phyloP scores from a whole-genome alignment of 495 filamentous ascomycete genomes.

The Podospora pseudocomata region DNA sequence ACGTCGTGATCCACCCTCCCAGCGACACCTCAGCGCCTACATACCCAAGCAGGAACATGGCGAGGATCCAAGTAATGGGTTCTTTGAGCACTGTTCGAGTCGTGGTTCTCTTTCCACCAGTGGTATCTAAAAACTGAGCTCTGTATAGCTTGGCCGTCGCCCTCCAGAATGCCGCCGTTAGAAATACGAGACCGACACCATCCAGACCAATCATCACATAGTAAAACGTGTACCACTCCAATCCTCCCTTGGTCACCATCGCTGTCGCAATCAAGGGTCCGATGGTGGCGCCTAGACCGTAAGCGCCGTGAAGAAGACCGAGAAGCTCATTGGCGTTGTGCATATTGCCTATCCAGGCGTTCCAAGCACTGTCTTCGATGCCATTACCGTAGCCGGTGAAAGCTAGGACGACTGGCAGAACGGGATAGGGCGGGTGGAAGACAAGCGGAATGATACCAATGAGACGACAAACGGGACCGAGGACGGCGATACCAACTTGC shows the following conservation, averaged over 20 bases:
- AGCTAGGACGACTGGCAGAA: constrained; percentile 67
- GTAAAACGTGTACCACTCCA: constrained; percentile 65
- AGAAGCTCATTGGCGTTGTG: constrained; percentile 65
- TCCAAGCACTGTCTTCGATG: constrained; percentile 68
- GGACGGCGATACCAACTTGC: constrained; percentile 68
- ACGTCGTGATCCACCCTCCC: constrained; percentile 85
- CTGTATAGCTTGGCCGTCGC: constrained; percentile 61
- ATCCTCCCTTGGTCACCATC: constrained; percentile 56
- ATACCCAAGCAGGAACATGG: constrained; percentile 74
- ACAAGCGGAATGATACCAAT: constrained; percentile 66
- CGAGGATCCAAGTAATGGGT: constrained; percentile 68
- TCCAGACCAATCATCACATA: constrained; percentile 61
- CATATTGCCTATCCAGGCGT: constrained; percentile 79
- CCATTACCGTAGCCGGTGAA: constrained; percentile 70
- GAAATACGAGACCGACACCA: constrained; percentile 50
- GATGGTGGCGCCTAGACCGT: constrained; percentile 73
- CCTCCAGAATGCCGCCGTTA: constrained; percentile 60
- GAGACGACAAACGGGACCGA: constrained; percentile 62
- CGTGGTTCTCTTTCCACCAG: constrained; percentile 32
- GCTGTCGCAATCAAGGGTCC: constrained; percentile 74
- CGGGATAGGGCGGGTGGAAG: constrained; percentile 70
- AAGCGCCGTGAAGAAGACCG: constrained; percentile 67
- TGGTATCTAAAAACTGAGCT: constrained; percentile 33
- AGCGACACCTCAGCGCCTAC: constrained; percentile 83
- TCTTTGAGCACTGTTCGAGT: constrained; percentile 32